Percentiles rank a stretch among this genome's conserved stretches.
Conservation (phyloP, 1,139 yeast genomes). For the Hemisphaericaspora lyxosophila region DNA sequence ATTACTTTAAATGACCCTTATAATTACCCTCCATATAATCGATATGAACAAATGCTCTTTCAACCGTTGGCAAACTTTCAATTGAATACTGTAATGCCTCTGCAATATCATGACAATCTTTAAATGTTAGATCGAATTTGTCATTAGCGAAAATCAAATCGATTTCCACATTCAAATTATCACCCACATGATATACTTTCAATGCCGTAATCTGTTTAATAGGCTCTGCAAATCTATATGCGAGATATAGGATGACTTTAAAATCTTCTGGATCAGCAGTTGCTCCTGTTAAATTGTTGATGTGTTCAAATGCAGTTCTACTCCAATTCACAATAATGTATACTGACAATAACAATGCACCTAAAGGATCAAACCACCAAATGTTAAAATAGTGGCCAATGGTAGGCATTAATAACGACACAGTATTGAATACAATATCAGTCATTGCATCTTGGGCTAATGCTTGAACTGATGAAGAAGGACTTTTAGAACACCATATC, state of each 20-base stretch:
- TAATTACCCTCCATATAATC: constrained; percentile 63
- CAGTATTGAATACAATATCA: constrained; percentile 68
- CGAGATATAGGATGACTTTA: constrained; percentile 65
- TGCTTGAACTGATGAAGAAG: constrained; percentile 72
- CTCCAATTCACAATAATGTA: constrained; percentile 70
- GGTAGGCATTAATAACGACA: constrained; percentile 70
- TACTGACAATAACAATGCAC: constrained; percentile 62
- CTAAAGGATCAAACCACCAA: constrained; percentile 74
- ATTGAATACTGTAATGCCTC: constrained; percentile 80
- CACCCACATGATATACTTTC: constrained; percentile 79
- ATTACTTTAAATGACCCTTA: constrained; percentile 47
- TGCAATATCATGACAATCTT: constrained; percentile 78
- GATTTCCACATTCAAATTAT: constrained; percentile 71
- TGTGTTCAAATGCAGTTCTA: constrained; percentile 64
- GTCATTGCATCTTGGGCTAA: constrained; percentile 81
- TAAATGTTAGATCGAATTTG: constrained; percentile 45
- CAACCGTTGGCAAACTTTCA: constrained; percentile 74
- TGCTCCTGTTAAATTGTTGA: constrained; percentile 73
- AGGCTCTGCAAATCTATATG: constrained; percentile 67
- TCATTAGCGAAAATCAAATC: constrained; percentile 62
- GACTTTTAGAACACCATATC: constrained; percentile 62
- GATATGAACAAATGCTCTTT: constrained; percentile 78
- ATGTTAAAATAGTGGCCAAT: constrained; percentile 49
- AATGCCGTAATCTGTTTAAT: constrained; percentile 65
- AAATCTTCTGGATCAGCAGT: constrained; percentile 64